These are phyloP conservation scores for Coemansia umbellata DNA, from an alignment of 192 early-diverging fungal species.

Conservation along the genomic window DNA sequence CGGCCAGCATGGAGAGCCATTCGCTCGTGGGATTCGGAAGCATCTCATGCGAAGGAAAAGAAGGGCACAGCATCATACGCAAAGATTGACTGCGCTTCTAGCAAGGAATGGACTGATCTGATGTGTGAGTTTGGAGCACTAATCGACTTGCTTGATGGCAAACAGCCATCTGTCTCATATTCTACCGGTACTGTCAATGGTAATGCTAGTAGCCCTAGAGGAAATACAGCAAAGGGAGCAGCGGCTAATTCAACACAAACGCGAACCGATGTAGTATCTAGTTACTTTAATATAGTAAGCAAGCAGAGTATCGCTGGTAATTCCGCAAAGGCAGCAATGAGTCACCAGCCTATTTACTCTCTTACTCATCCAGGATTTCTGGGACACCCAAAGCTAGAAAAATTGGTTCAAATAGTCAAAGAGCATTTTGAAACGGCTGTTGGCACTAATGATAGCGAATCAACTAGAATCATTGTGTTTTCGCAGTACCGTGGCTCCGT, in stretches of 20 bases:
- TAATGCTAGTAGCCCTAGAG: neutral
- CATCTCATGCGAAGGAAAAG: conserved; percentile 21
- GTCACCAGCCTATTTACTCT: conserved; percentile 2
- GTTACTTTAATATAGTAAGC: conserved; percentile 33
- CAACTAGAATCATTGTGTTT: conserved; percentile 79
- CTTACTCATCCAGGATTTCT: conserved; percentile 36
- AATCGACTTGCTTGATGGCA: conserved; percentile 21
- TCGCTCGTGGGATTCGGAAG: conserved; percentile 31
- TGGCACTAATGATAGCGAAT: conserved; percentile 12
- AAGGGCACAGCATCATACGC: conserved; percentile 32
- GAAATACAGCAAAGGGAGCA: neutral
- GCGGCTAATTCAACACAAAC: neutral
- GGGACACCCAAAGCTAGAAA: conserved; percentile 81
- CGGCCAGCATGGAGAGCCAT: conserved; percentile 39
- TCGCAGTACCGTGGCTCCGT: conserved; percentile 81
- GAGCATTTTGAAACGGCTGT: conserved; percentile 63
- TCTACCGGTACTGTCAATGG: neutral
- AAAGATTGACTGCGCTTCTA: conserved; percentile 41
- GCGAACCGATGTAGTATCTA: conserved; percentile 44
- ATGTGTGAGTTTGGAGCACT: conserved; percentile 25
- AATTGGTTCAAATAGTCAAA: conserved; percentile 58
- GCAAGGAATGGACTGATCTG: conserved; percentile 39
- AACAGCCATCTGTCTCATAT: neutral
- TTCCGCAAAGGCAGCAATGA: neutral
- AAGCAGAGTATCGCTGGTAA: conserved; percentile 2